Evolutionary conservation across 2,329 filamentous ascomycete species (phyloP).

Genomic region (Biscogniauxia mediterranea): DNA sequence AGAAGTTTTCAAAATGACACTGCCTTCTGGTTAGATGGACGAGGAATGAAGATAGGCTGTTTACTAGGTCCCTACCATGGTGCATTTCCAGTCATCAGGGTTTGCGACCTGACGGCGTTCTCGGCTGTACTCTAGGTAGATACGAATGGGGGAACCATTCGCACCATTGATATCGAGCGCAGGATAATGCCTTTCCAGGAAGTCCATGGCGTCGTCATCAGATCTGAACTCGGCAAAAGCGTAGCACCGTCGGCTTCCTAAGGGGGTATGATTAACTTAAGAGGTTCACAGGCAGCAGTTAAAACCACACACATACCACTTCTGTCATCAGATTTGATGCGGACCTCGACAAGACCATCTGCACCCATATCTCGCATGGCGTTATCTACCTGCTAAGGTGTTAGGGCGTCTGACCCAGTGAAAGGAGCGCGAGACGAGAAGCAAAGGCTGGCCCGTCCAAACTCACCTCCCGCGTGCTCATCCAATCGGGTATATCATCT

Average conservation of each 20-base stretch:
- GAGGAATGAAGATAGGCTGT: background rate
- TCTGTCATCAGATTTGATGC: conserved; percentile 33
- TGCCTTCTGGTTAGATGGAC: conserved; percentile 15
- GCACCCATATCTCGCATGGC: conserved; percentile 31
- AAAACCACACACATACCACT: conserved; percentile 16
- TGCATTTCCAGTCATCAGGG: conserved; percentile 40
- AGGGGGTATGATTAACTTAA: background rate
- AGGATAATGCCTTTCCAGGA: conserved; percentile 38
- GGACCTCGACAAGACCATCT: conserved; percentile 30
- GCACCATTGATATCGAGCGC: conserved; percentile 34
- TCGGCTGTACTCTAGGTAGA: conserved; percentile 37
- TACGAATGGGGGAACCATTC: conserved; percentile 31
- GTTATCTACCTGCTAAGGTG: conserved; percentile 26
- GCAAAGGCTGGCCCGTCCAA: too few relatives aligned
- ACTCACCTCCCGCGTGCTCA: conserved; percentile 29
- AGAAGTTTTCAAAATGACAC: conserved; percentile 37
- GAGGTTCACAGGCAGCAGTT: background rate
- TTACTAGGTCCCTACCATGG: conserved; percentile 29
- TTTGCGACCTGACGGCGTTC: conserved; percentile 34
- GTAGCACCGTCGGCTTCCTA: conserved; percentile 32
- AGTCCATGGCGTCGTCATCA: conserved; percentile 38
- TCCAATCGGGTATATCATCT: conserved; percentile 32
- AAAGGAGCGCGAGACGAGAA: background rate
- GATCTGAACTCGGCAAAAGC: conserved; percentile 42
- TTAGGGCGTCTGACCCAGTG: background rate